Evolutionary conservation across 1,139 yeast genomes (phyloP).

Genomic region (Pichia sp.): DNA sequence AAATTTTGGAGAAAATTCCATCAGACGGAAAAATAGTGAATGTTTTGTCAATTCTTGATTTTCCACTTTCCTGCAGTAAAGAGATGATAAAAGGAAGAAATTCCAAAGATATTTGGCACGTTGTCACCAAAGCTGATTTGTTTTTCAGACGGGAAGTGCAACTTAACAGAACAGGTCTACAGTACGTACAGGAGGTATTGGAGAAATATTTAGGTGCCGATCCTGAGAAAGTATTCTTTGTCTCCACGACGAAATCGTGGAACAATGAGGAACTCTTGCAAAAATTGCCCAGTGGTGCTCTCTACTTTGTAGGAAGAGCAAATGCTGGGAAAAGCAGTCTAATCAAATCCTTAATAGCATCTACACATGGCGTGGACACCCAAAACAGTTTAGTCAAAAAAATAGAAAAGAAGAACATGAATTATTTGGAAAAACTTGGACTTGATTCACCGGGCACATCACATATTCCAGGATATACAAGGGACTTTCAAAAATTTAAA

Average conservation of each 20-base stretch:
- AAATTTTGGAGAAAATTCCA: conserved; percentile 45
- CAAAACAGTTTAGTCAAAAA: conserved; percentile 18
- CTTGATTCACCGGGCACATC: conserved; percentile 37
- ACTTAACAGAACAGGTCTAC: conserved; percentile 37
- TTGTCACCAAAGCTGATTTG: conserved; percentile 58
- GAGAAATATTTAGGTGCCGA: conserved; percentile 39
- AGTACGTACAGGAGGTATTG: conserved; percentile 45
- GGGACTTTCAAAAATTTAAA: conserved; percentile 41
- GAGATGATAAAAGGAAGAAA: conserved; percentile 37
- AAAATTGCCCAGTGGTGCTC: conserved; percentile 38
- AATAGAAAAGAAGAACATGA: conserved; percentile 21
- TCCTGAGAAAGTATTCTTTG: conserved; percentile 43
- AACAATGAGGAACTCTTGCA: conserved; percentile 37
- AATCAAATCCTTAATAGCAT: conserved; percentile 40
- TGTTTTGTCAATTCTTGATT: conserved; percentile 62
- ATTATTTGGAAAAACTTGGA: conserved; percentile 7
- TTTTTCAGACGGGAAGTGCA: conserved; percentile 38
- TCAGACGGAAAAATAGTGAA: conserved; percentile 49
- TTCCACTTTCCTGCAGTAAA: conserved; percentile 57
- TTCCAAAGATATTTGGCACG: conserved; percentile 41
- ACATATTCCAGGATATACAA: conserved; percentile 54
- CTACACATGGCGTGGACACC: conserved; percentile 17
- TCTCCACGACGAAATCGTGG: conserved; percentile 54
- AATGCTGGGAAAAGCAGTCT: conserved; percentile 76
- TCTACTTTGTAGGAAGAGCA: conserved; percentile 66